These are phyloP conservation scores for Aaosphaeria pasadenensis DNA, from an alignment of 2,329 filamentous ascomycete genomes.

Conservation along the genomic window DNA sequence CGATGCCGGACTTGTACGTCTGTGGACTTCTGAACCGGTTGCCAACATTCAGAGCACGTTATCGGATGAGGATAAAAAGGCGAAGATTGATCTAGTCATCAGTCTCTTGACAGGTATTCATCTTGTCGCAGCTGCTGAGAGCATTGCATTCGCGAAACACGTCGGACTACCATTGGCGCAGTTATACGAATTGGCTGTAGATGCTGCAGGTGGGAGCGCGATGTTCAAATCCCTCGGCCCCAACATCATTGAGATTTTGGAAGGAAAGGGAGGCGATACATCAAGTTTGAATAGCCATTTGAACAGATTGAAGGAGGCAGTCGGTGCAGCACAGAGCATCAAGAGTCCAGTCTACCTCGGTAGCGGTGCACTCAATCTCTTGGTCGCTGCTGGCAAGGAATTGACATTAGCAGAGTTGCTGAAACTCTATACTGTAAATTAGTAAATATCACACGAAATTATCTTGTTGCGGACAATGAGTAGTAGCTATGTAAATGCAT, in stretches of 20 bases:
- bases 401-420: conserved; percentile 19
- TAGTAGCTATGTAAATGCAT: too few species aligned
- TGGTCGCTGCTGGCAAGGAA: conserved; percentile 23
- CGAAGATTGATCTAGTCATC: conserved; percentile 34
- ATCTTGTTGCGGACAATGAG: too few species aligned
- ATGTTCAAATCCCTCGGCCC: conserved; percentile 31
- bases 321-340: conserved; percentile 31
- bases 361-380: conserved; percentile 26
- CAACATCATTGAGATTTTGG: conserved; percentile 31
- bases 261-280: conserved; percentile 20
- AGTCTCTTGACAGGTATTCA: conserved; percentile 34
- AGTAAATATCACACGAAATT: background rate
- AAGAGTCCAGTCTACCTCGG: conserved; percentile 34
- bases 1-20: conserved; percentile 55
- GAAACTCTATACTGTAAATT: conserved; percentile 15
- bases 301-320: conserved; percentile 23
- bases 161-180: conserved; percentile 35
- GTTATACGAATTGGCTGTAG: conserved; percentile 34
- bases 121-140: conserved; percentile 35
- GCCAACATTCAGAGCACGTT: conserved; percentile 21
- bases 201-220: conserved; percentile 36
- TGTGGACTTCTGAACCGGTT: conserved; percentile 47
- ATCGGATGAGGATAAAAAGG: conserved; percentile 22
- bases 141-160: conserved; percentile 35
- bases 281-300: conserved; percentile 16